Percentiles rank a stretch among this genome's conserved stretches.
phyloP scores from a whole-genome alignment of 163 green algal species.

The Scenedesmus sp. region DNA sequence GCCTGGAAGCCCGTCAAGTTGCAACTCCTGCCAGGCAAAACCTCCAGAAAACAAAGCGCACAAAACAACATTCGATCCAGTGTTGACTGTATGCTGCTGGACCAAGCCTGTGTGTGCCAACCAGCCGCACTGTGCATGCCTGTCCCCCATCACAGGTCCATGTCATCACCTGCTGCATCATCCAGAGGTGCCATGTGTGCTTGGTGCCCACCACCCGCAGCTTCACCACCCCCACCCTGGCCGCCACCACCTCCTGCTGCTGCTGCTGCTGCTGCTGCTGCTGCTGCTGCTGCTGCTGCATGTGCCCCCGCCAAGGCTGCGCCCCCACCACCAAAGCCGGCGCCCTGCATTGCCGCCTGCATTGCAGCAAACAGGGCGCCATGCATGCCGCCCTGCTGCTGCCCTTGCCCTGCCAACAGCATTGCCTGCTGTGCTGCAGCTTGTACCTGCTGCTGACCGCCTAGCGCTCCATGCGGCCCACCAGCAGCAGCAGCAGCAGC shows the following conservation, averaged over 20 bases:
- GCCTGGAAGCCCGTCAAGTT: no score
- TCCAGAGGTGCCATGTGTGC: neutral
- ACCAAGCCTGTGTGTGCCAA: no score
- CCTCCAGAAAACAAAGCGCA: no score
- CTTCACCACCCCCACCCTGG: neutral
- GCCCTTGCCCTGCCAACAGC: no score
- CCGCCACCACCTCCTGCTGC: neutral
- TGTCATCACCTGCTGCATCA: neutral
- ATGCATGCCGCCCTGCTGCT: neutral
- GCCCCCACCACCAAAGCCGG: neutral
- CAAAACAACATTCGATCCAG: no score
- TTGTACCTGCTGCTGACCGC: neutral
- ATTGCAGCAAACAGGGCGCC: neutral
- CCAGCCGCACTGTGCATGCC: neutral
- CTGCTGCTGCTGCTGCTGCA: constrained; percentile 1
- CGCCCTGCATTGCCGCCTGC: neutral
- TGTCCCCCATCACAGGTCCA: neutral
- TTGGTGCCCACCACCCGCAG: neutral
- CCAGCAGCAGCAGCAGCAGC: neutral
- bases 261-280: neutral
- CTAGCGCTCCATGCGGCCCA: neutral
- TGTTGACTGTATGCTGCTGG: no score
- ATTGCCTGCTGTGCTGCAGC: no score
- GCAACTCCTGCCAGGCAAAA: no score
- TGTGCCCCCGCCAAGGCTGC: neutral